Conservation (phyloP, 495 filamentous ascomycete species). For the Penicillium robsamsonii region DNA sequence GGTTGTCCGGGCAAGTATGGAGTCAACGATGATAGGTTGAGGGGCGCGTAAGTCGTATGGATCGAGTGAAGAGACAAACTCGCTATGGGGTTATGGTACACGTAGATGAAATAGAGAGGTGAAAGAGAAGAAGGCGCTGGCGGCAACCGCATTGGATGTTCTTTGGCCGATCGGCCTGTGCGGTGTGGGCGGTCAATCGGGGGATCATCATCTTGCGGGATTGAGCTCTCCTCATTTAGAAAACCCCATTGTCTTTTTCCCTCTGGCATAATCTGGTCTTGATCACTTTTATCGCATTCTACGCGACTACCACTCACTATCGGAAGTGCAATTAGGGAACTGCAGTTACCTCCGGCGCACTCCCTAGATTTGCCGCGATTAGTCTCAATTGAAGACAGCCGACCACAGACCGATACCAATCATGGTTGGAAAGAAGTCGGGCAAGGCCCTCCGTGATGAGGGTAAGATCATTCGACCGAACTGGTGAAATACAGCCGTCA, state of each 20-base stretch:
- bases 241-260: constrained; percentile 6
- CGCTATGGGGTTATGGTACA: constrained; percentile 11
- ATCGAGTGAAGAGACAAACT: background rate
- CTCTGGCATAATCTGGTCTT: background rate
- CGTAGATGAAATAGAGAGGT: constrained; percentile 7
- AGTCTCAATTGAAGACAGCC: constrained; percentile 5
- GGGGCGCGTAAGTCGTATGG: background rate
- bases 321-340: background rate
- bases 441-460: constrained; percentile 63
- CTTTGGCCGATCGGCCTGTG: constrained; percentile 28
- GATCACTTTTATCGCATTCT: background rate
- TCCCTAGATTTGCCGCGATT: constrained; percentile 23
- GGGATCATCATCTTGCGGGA: constrained; percentile 16
- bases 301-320: background rate
- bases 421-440: constrained; percentile 66
- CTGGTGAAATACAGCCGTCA: background rate
- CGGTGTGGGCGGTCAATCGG: constrained; percentile 35
- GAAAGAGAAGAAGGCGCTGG: constrained; percentile 14
- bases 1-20: constrained; percentile 8
- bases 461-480: constrained; percentile 36
- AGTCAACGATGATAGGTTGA: background rate
- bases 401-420: constrained; percentile 23
- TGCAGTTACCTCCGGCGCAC: constrained; percentile 11
- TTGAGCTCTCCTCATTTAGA: constrained; percentile 20
- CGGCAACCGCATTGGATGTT: constrained; percentile 29